These are phyloP conservation scores for Strobilomyces echinocephalus DNA, from an alignment of 768 basidiomycete species.

Conservation along the genomic window DNA sequence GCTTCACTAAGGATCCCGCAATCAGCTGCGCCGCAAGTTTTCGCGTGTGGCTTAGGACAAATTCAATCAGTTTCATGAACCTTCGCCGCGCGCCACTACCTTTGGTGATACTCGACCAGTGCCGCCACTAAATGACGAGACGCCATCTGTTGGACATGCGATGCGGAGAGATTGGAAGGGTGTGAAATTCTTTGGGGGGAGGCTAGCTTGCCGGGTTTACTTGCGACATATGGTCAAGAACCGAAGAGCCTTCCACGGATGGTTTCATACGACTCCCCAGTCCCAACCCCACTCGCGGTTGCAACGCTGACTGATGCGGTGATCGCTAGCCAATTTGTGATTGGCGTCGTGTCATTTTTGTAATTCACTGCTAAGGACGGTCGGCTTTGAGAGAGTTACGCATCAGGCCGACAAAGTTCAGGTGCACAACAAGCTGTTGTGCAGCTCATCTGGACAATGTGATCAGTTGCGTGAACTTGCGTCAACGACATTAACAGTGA, in stretches of 20 bases:
- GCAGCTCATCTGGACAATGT: constrained; percentile 1
- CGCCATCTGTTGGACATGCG: not conserved
- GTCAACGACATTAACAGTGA: constrained; percentile 7
- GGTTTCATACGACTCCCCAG: not conserved
- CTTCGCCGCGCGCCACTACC: constrained; percentile 15
- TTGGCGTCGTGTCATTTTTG: not conserved
- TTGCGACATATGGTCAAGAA: constrained; percentile 4
- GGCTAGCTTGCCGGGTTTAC: constrained; percentile 11
- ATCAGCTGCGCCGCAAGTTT: constrained; percentile 11
- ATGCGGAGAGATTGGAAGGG: constrained; percentile 2
- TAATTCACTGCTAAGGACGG: constrained; percentile 12
- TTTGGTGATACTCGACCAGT: constrained; percentile 2
- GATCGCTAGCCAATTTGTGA: constrained; percentile 10
- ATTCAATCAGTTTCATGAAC: constrained; percentile 4
- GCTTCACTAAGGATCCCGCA: constrained; percentile 1
- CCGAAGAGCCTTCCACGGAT: constrained; percentile 15
- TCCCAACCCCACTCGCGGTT: constrained; percentile 10
- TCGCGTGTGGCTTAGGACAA: constrained; percentile 4
- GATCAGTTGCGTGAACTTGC: constrained; percentile 4
- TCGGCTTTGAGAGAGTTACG: constrained; percentile 8
- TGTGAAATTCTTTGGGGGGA: constrained; percentile 9
- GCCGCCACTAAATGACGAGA: constrained; percentile 1
- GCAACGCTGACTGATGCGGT: constrained; percentile 16
- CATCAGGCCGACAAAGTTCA: constrained; percentile 10
- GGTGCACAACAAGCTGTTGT: not conserved